These are phyloP conservation scores for Ophiocytium majus DNA, from an alignment of 352 stramenopile genomes.

Conservation along the genomic window DNA sequence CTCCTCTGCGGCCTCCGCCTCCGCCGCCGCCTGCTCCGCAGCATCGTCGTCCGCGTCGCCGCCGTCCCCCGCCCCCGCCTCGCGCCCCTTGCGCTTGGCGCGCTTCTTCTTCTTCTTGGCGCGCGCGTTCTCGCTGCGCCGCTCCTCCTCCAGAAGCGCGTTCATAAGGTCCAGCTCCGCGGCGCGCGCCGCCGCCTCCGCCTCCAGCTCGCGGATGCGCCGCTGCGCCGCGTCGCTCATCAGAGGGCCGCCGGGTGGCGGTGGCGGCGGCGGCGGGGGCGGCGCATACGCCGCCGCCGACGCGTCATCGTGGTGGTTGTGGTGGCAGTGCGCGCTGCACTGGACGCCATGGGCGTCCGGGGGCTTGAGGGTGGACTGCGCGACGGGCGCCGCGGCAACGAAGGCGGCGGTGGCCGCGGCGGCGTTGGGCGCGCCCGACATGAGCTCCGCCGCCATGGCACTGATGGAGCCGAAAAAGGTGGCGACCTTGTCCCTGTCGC, in stretches of 20 bases:
- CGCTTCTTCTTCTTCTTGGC: neutral
- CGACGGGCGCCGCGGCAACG: neutral
- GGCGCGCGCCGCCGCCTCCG: slow-evolving; percentile 13
- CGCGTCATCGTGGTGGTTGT: neutral
- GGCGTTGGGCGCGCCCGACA: neutral
- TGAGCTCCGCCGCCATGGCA: neutral
- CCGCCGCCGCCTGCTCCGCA: neutral
- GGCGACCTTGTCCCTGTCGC: slow-evolving; percentile 12
- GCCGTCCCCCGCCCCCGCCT: neutral
- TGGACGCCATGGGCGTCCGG: too few species aligned
- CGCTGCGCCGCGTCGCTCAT: neutral
- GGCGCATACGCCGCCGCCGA: neutral
- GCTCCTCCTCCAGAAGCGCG: neutral
- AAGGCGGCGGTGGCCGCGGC: neutral
- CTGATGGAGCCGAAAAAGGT: neutral
- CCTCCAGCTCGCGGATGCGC: neutral
- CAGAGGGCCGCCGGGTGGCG: too few species aligned
- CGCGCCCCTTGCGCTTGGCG: neutral
- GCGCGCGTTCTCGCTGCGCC: neutral
- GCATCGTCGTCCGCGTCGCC: neutral
- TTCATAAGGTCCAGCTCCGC: neutral
- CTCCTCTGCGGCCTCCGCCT: neutral
- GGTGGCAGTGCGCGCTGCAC: neutral
- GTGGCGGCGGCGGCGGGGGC: too few species aligned
- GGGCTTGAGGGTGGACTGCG: neutral